Conservation (phyloP, 2,329 filamentous ascomycete genomes). For the Orbilia oligospora region DNA sequence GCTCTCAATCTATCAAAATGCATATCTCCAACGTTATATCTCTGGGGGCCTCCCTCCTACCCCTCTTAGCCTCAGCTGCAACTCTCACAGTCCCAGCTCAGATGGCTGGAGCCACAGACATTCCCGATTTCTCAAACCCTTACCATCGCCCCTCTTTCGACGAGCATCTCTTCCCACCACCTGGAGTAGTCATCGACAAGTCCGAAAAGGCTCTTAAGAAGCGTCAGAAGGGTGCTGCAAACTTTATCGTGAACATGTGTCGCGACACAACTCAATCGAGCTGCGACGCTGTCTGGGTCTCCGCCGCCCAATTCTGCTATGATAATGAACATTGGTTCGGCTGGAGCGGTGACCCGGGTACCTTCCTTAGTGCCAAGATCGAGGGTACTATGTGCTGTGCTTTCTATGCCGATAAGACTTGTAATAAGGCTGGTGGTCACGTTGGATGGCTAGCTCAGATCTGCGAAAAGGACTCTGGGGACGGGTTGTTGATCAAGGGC, state of each 20-base stretch:
- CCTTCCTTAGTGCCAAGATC: constrained; percentile 58
- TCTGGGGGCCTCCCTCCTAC: constrained; percentile 38
- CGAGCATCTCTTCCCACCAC: constrained; percentile 55
- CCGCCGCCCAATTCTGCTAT: constrained; percentile 56
- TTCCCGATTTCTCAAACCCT: constrained; percentile 57
- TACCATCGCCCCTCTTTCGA: constrained; percentile 55
- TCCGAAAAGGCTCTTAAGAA: constrained; percentile 48
- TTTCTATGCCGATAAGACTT: constrained; percentile 51
- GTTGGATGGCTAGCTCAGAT: constrained; percentile 52
- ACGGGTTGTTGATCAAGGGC: constrained; percentile 43
- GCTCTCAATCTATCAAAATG: constrained; percentile 37
- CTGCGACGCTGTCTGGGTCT: constrained; percentile 52
- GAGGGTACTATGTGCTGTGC: constrained; percentile 57
- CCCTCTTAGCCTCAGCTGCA: constrained; percentile 35
- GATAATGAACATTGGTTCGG: constrained; percentile 59
- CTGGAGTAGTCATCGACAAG: constrained; percentile 19
- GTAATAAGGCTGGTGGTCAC: constrained; percentile 54
- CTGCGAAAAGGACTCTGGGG: constrained; percentile 32
- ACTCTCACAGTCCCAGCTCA: constrained; percentile 10
- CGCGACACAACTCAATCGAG: constrained; percentile 42
- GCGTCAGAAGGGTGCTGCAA: constrained; percentile 47
- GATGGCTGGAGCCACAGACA: constrained; percentile 37
- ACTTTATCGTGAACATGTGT: constrained; percentile 59
- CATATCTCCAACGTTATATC: constrained; percentile 38
- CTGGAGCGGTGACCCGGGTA: constrained; percentile 54